Percentiles rank a stretch among this genome's conserved stretches.
These are phyloP conservation scores for Pseudocercospora macadamiae DNA, from an alignment of 2,329 filamentous ascomycete species.

Conservation along the genomic window DNA sequence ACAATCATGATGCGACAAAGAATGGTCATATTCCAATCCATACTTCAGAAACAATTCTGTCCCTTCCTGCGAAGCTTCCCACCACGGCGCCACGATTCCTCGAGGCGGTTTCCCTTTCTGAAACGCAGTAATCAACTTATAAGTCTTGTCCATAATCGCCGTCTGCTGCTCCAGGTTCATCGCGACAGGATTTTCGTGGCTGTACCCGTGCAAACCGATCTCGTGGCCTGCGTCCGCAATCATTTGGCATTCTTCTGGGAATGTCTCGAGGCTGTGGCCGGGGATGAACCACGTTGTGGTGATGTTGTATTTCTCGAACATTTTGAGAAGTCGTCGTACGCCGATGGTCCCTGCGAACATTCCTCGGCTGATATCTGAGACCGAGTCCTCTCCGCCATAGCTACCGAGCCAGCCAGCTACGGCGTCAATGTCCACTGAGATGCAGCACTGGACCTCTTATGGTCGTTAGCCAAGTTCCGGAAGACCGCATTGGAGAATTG, in stretches of 20 bases:
- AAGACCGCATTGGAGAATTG: not conserved
- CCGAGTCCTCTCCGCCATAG: conserved; percentile 73
- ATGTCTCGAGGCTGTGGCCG: conserved; percentile 66
- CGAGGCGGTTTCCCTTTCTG: conserved; percentile 69
- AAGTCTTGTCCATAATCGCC: conserved; percentile 75
- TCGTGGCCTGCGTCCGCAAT: conserved; percentile 68
- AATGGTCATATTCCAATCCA: conserved; percentile 71
- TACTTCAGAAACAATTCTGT: conserved; percentile 66
- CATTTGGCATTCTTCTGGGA: conserved; percentile 65
- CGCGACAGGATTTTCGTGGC: conserved; percentile 71
- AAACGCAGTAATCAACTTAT: conserved; percentile 70
- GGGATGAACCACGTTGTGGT: conserved; percentile 70
- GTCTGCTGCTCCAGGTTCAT: conserved; percentile 77
- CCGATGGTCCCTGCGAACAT: conserved; percentile 71
- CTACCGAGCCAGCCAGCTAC: conserved; percentile 76
- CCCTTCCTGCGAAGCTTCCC: conserved; percentile 72
- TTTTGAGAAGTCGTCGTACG: conserved; percentile 66
- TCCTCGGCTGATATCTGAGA: conserved; percentile 65
- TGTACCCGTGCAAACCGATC: conserved; percentile 71
- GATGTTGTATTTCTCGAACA: conserved; percentile 73
- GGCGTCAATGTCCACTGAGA: conserved; percentile 70
- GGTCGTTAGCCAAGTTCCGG: conserved; percentile 6
- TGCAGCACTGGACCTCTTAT: conserved; percentile 38
- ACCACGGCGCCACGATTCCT: conserved; percentile 75
- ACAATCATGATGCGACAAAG: conserved; percentile 67